phyloP scores from a whole-genome alignment of 1,284 basidiomycete genomes.

The Cryptococcus floricola region DNA sequence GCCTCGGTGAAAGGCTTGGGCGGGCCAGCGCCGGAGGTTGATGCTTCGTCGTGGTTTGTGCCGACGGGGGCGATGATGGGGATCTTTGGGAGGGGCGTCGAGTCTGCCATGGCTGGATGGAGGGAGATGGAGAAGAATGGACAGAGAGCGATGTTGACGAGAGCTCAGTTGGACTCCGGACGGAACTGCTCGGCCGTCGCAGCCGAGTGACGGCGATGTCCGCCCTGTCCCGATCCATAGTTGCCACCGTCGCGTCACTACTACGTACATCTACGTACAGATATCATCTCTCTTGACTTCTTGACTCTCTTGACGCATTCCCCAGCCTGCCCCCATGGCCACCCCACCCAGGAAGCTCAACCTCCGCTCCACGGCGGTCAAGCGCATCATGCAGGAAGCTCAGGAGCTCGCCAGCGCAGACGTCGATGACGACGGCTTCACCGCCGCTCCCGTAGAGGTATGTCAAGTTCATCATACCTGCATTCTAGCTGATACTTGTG shows the following conservation, averaged over 20 bases:
- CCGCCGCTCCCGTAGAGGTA: constrained; percentile 81
- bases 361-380: constrained; percentile 63
- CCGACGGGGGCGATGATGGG: constrained; percentile 16
- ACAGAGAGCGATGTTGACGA: neutral
- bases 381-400: constrained; percentile 95
- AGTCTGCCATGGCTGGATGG: constrained; percentile 5
- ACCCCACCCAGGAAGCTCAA: constrained; percentile 30
- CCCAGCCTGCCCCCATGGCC: neutral
- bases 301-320: neutral
- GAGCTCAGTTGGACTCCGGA: neutral
- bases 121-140: neutral
- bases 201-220: too few species aligned
- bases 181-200: constrained; percentile 1
- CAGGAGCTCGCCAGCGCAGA: constrained; percentile 65
- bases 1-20: constrained; percentile 67
- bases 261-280: neutral
- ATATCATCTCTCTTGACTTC: neutral
- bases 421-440: constrained; percentile 39
- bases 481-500: neutral
- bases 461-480: constrained; percentile 24
- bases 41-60: neutral
- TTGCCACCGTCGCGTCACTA: neutral
- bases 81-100: constrained; percentile 3
- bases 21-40: constrained; percentile 3
- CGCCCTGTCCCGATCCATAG: neutral